Evolutionary conservation across 192 early-diverging fungal species (phyloP).

Genomic region (Rhizophagus prolifer): DNA sequence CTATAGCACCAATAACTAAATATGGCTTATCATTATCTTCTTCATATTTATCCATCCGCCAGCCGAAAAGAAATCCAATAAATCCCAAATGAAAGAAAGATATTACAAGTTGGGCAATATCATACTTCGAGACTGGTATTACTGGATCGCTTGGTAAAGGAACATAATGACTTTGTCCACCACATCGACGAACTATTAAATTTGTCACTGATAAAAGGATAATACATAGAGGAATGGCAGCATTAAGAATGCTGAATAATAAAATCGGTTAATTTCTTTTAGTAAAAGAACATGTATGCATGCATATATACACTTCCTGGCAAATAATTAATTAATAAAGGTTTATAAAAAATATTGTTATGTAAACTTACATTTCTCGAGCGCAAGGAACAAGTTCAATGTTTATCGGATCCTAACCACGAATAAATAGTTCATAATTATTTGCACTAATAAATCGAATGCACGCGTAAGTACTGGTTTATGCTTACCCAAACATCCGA

Average conservation of each 20-base stretch:
- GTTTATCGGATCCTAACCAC: slow-evolving; percentile 22
- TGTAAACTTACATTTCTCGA: slow-evolving; percentile 27
- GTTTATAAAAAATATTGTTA: background rate
- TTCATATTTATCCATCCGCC: slow-evolving; percentile 16
- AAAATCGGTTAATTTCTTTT: background rate
- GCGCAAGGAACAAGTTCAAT: slow-evolving; percentile 24
- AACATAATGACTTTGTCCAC: background rate
- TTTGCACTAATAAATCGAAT: no score
- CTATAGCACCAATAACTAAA: slow-evolving; percentile 27
- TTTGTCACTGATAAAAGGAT: slow-evolving; percentile 9
- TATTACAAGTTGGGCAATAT: slow-evolving; percentile 24
- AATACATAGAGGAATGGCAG: slow-evolving; percentile 1
- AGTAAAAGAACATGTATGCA: background rate
- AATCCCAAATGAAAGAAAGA: slow-evolving; percentile 29
- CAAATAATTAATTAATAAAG: background rate
- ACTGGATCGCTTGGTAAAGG: background rate
- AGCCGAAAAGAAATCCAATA: slow-evolving; percentile 27
- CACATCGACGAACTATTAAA: background rate
- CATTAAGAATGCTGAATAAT: slow-evolving; percentile 22
- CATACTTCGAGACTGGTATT: slow-evolving; percentile 27
- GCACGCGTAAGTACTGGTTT: background rate
- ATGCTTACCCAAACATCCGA: slow-evolving; percentile 21
- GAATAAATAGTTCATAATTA: background rate
- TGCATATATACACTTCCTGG: background rate
- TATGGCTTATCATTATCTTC: slow-evolving; percentile 28